These are phyloP conservation scores for Persicaria maculosa DNA, from an alignment of 148 eudicot genomes.

Conservation along the genomic window DNA sequence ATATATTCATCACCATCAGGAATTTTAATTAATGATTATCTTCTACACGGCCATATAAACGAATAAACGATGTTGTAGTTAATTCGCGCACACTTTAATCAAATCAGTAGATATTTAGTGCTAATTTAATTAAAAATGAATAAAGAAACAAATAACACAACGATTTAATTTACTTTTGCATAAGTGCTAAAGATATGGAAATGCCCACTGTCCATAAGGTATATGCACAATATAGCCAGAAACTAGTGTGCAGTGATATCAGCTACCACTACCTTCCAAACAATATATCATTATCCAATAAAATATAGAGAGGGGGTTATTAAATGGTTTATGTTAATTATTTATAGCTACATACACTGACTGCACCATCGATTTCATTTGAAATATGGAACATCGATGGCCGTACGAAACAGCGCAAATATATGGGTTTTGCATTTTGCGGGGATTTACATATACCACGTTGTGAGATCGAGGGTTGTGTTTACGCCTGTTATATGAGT, in stretches of 20 bases:
- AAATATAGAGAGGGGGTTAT: too few species aligned
- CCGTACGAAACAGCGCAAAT: too few species aligned
- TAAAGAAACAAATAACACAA: too few species aligned
- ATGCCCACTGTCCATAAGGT: background rate
- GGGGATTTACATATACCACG: too few species aligned
- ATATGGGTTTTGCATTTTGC: too few species aligned
- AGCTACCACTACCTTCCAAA: background rate
- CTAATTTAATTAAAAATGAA: background rate
- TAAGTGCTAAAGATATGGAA: background rate
- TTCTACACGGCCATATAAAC: background rate
- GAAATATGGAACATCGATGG: too few species aligned
- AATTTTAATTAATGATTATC: background rate
- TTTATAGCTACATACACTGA: too few species aligned
- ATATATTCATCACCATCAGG: conserved; percentile 1
- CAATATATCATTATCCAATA: background rate
- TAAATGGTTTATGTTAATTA: too few species aligned
- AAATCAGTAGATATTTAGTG: background rate
- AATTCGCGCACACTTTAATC: background rate
- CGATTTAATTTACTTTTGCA: background rate
- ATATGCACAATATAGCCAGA: background rate
- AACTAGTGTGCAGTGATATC: conserved; percentile 1
- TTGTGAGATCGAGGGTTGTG: too few species aligned
- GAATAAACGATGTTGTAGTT: background rate
- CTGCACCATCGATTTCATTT: too few species aligned
- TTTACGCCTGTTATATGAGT: too few species aligned